Base-by-base conservation (phyloP, 306 rosid species). In the Quercus agrifolia region DNA sequence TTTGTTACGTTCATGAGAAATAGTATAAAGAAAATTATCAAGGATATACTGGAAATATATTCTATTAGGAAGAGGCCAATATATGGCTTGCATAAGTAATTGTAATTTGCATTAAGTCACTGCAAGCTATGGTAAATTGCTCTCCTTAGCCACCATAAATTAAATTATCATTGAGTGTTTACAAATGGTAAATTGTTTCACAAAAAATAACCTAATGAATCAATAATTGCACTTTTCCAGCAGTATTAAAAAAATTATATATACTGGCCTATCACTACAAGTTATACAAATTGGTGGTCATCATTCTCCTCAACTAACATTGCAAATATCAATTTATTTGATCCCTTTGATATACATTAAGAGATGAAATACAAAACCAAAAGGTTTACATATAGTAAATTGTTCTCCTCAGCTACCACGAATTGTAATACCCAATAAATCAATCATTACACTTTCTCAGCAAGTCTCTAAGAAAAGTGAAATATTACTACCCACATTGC, bases 281-380 rank as follows among this genome's bases (percentile, higher is more conserved):
- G 44, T 35, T 6, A 35, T 35, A 35, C 44, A 35, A 38, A 38
- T 83, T 56, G 71, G 54, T 73, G 44, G 70, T n/a, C 84, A 71
- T 51, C 64, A 77, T 74, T 76, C 80, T 77, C 94, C 92, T 81
- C 94, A 92, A 88, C 88, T 78, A 90, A 85, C 5, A 83, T 75
- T 7, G 97, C 92, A 72, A 86, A 89, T 70, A 94, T 94, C 54
- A 89, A 94, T 55, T 61, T 92, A 79, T 10, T 74, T 51, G 90
- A 92, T 63, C 85, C 58, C 76, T 89, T 81, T 78, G 91, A 88
- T 52, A 35, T 35, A 35, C 44, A 35, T 35, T 35, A 35, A 35
- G 44, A 35, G 10, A 35, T 35, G 44, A 35, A 35, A 35, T 35
- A 35, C 44, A 35, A 6, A 35, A 35, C 9, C 44, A 6, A 35